Evolutionary conservation across 306 rosid genomes (phyloP).

Genomic region (Dalbergia oliveri): DNA sequence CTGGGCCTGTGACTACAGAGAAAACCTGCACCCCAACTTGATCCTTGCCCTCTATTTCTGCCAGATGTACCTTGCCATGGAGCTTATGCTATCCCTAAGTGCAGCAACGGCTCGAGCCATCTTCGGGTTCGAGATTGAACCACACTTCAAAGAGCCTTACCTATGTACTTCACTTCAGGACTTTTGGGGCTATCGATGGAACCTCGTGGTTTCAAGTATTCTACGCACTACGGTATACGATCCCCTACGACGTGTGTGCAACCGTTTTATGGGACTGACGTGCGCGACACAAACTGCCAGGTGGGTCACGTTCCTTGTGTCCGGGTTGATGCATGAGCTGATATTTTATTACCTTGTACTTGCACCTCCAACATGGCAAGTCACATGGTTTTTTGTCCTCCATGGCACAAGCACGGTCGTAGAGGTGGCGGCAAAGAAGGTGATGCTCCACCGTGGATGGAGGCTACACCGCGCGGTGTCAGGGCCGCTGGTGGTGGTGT

Average conservation of each 20-base stretch:
- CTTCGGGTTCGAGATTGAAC: constrained; percentile 59
- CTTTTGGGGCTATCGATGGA: constrained; percentile 92
- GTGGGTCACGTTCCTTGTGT: constrained; percentile 57
- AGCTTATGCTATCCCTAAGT: constrained; percentile 49
- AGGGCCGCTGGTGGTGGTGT: constrained; percentile 43
- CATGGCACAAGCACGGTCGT: constrained; percentile 61
- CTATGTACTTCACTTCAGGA: constrained; percentile 75
- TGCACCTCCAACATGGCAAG: constrained; percentile 85
- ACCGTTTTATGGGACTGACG: not conserved
- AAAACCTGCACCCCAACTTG: constrained; percentile 41
- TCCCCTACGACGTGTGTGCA: constrained; percentile 15
- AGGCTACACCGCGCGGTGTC: constrained; percentile 52
- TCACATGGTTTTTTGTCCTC: constrained; percentile 65
- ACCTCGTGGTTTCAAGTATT: constrained; percentile 68
- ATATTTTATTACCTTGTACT: constrained; percentile 66
- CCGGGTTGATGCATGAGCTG: constrained; percentile 74
- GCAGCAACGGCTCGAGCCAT: constrained; percentile 52
- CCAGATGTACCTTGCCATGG: constrained; percentile 65
- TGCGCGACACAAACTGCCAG: constrained; percentile 30
- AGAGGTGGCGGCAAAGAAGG: constrained; percentile 67
- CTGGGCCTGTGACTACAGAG: constrained; percentile 43
- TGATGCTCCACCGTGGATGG: constrained; percentile 44
- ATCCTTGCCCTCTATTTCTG: constrained; percentile 52
- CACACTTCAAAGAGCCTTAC: constrained; percentile 73
- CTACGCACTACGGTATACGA: constrained; percentile 60